Evolutionary conservation across 2,329 filamentous ascomycete species (phyloP).

Genomic region (Nannizziopsis barbatae): DNA sequence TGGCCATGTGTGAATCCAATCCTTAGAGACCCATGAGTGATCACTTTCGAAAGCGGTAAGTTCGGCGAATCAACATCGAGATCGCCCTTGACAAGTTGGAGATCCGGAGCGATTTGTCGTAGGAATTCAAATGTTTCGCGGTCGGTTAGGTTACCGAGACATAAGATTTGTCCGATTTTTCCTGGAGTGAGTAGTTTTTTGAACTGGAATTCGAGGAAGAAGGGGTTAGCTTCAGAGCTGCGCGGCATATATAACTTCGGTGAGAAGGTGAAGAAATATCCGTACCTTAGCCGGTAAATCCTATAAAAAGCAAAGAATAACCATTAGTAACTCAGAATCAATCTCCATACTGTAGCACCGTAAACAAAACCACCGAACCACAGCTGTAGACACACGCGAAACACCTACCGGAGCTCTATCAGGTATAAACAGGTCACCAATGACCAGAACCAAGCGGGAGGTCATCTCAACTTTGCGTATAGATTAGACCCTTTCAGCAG

Average conservation of each 20-base stretch:
- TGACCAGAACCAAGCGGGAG: conserved; percentile 80
- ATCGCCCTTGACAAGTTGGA: conserved; percentile 60
- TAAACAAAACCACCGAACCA: background rate
- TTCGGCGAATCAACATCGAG: conserved; percentile 58
- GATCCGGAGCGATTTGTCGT: conserved; percentile 59
- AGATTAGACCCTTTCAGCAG: background rate
- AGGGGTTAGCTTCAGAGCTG: background rate
- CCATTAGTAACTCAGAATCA: conserved; percentile 3
- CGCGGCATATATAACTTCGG: background rate
- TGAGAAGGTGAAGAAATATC: background rate
- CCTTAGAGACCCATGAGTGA: conserved; percentile 56
- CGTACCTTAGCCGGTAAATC: conserved; percentile 76
- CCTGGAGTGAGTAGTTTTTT: conserved; percentile 74
- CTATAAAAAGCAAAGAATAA: conserved; percentile 25
- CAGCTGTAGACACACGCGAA: background rate
- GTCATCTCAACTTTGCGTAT: conserved; percentile 42
- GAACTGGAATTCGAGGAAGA: conserved; percentile 45
- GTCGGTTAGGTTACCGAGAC: conserved; percentile 69
- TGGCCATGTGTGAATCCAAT: conserved; percentile 63
- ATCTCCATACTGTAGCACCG: no score
- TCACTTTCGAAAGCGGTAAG: conserved; percentile 55
- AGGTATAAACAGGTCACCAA: conserved; percentile 88
- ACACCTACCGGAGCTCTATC: conserved; percentile 63
- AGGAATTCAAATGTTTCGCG: conserved; percentile 71
- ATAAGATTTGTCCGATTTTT: conserved; percentile 72